phyloP scores from a whole-genome alignment of 345 rosid species.

The Arabidopsis thaliana region TAIR10.1 NC_003074.8:19584001-19584500 shows the following conservation, averaged over 20 bases:
- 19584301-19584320: not conserved
- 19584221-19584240: not conserved
- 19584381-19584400: conserved; percentile 82
- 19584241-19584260: conserved; percentile 29
- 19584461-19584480: conserved; percentile 74
- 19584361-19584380: conserved; percentile 53
- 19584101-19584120: not conserved
- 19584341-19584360: conserved; percentile 68
- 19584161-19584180: too few relatives aligned
- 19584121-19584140: not conserved
- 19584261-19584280: conserved; percentile 42
- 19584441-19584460: conserved; percentile 82
- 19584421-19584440: conserved; percentile 48
- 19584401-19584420: conserved; percentile 60
- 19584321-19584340: conserved; percentile 65
- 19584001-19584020: conserved; percentile 89
- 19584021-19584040: conserved; percentile 91
- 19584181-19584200: too few relatives aligned
- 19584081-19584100: not conserved
- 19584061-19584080: conserved; percentile 53
- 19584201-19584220: too few relatives aligned
- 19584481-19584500: conserved; percentile 94
- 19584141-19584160: too few relatives aligned
- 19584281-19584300: not conserved
- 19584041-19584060: conserved; percentile 73